Evolutionary conservation across 2,329 filamentous ascomycete species (phyloP).

Genomic region (Penicillium sclerotiorum): DNA sequence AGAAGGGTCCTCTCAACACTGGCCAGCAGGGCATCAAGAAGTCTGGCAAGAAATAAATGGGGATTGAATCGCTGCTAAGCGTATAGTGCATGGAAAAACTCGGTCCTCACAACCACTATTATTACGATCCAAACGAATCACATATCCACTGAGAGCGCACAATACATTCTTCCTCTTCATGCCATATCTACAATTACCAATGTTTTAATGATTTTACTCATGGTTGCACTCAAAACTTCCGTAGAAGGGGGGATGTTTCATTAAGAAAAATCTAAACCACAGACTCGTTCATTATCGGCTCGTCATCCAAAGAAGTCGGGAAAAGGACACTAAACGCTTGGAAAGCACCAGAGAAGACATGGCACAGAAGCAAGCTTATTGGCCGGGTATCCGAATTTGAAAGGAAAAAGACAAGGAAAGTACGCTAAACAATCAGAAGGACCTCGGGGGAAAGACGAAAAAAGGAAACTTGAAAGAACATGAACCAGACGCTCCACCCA

Average conservation of each 20-base stretch:
- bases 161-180: slow-evolving; percentile 10
- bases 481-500: neutral
- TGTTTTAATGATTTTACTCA: neutral
- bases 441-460: neutral
- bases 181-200: slow-evolving; percentile 10
- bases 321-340: slow-evolving; percentile 2
- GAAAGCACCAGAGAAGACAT: slow-evolving; percentile 1
- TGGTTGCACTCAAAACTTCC: neutral
- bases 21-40: slow-evolving; percentile 94
- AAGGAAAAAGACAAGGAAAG: slow-evolving; percentile 1
- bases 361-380: slow-evolving; percentile 6
- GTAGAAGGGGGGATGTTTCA: neutral
- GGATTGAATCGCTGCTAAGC: neutral
- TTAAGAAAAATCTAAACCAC: neutral
- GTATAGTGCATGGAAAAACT: neutral
- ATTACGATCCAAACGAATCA: slow-evolving; percentile 27
- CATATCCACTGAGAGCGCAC: slow-evolving; percentile 18
- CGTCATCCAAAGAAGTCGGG: neutral
- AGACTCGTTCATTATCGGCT: neutral
- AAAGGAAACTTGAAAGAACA: neutral
- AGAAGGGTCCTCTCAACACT: slow-evolving; percentile 78
- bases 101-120: slow-evolving; percentile 6
- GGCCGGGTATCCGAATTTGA: slow-evolving; percentile 12
- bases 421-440: neutral
- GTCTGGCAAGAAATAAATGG: slow-evolving; percentile 86